Conservation (phyloP, 2,329 filamentous ascomycete genomes). For the Colletotrichum cuscutae region DNA sequence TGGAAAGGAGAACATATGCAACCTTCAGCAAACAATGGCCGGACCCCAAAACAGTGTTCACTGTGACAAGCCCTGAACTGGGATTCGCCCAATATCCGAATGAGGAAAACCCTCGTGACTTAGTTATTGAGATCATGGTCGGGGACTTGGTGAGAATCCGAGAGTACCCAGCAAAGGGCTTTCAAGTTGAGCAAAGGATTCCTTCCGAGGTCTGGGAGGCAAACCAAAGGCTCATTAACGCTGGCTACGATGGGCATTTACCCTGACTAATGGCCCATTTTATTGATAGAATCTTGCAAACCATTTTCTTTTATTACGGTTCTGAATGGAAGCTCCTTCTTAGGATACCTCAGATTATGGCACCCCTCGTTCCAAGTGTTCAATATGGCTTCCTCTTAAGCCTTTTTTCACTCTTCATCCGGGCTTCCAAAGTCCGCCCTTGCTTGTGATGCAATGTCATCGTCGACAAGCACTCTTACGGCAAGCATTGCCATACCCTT, state of each 20-base stretch:
- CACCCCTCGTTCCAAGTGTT: too few species aligned
- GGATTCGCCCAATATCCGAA: slow-evolving; percentile 53
- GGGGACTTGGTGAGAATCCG: slow-evolving; percentile 55
- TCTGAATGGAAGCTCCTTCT: not conserved
- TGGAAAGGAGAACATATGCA: slow-evolving; percentile 57
- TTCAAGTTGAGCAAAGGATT: slow-evolving; percentile 55
- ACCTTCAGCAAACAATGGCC: slow-evolving; percentile 60
- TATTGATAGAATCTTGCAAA: not conserved
- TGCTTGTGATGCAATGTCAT: slow-evolving; percentile 9
- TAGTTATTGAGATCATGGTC: slow-evolving; percentile 57
- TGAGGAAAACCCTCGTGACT: slow-evolving; percentile 50
- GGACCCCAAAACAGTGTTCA: slow-evolving; percentile 44
- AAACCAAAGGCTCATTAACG: slow-evolving; percentile 50
- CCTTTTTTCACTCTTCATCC: not conserved
- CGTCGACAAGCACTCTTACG: slow-evolving; percentile 43
- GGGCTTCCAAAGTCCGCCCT: slow-evolving; percentile 19
- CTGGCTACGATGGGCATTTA: slow-evolving; percentile 51
- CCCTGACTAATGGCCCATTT: slow-evolving; percentile 30
- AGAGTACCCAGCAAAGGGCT: slow-evolving; percentile 54
- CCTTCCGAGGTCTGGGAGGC: slow-evolving; percentile 54
- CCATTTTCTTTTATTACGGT: too few species aligned
- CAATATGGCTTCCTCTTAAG: not conserved
- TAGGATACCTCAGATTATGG: not conserved
- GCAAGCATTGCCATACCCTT: slow-evolving; percentile 56
- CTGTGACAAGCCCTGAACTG: slow-evolving; percentile 53